Conservation (phyloP, 2,329 filamentous ascomycete genomes). For the Penicillium decumbens region DNA sequence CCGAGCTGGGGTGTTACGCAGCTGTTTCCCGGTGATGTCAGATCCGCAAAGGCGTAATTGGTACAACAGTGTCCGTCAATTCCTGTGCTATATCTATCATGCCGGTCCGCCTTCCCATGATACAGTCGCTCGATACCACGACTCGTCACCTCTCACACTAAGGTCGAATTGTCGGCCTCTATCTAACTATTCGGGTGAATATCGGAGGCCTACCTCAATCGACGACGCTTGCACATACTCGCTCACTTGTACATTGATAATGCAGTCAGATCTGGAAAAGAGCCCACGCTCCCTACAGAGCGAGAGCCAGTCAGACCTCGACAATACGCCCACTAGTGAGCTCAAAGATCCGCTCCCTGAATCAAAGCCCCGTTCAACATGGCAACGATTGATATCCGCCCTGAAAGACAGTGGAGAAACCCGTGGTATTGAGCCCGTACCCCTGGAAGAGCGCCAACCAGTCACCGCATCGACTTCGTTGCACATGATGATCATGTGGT, state of each 20-base stretch:
- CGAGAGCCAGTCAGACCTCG: conserved; percentile 21
- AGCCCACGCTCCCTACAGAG: conserved; percentile 24
- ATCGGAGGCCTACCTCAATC: neutral
- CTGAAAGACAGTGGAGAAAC: conserved; percentile 26
- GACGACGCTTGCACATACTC: neutral
- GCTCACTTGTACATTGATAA: conserved; percentile 1
- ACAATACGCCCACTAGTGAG: conserved; percentile 12
- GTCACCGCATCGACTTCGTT: conserved; percentile 24
- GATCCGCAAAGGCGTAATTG: conserved; percentile 10
- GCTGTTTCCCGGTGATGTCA: conserved; percentile 17
- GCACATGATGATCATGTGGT: conserved; percentile 38
- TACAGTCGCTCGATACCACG: neutral
- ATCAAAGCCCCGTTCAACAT: conserved; percentile 12
- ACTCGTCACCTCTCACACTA: neutral
- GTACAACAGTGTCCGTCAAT: neutral
- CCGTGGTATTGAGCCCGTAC: conserved; percentile 27
- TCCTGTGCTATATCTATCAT: conserved; percentile 20
- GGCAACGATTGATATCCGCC: conserved; percentile 21
- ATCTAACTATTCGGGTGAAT: neutral
- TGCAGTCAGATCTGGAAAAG: conserved; percentile 27
- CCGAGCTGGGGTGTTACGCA: conserved; percentile 13
- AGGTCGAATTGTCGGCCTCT: neutral
- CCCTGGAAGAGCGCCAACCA: conserved; percentile 26
- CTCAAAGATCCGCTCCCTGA: conserved; percentile 9
- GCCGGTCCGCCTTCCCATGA: neutral